A percentile compares a stretch with the other conserved stretches of the same genome.
Evolutionary conservation across 176 grass and related monocot species (phyloP).

Genomic region (Oryza longistaminata): DNA sequence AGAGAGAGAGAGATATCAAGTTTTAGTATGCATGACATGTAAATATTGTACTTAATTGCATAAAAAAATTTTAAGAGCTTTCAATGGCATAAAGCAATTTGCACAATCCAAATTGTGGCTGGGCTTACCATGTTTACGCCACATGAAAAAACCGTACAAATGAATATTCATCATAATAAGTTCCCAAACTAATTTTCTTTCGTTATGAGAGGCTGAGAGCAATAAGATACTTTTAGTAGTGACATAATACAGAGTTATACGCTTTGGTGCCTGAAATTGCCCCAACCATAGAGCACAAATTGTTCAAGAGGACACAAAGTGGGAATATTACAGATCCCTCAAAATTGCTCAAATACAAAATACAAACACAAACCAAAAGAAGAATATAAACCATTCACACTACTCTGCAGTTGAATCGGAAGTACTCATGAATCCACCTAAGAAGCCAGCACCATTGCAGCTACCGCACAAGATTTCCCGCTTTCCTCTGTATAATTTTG

Average conservation of each 20-base stretch:
- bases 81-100: background rate
- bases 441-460: conserved; percentile 92
- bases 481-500: conserved; percentile 55
- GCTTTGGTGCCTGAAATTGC: conserved; percentile 11
- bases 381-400: background rate
- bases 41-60: background rate
- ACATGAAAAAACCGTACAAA: background rate
- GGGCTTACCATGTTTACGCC: too few species aligned
- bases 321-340: background rate
- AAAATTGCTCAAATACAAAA: conserved; percentile 24
- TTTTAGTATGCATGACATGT: background rate
- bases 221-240: background rate
- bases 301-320: background rate
- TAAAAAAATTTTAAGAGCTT: background rate
- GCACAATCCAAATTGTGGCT: background rate
- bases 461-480: conserved; percentile 86
- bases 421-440: conserved; percentile 85
- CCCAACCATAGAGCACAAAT: background rate
- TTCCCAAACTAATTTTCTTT: background rate
- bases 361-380: background rate
- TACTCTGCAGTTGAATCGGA: conserved; percentile 61
- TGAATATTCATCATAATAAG: background rate
- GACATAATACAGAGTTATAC: background rate
- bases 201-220: too few species aligned
- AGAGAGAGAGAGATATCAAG: background rate